Percentiles rank a stretch among this genome's conserved stretches.
Conservation (phyloP, 257 asterid species). For the Catharanthus roseus region DNA sequence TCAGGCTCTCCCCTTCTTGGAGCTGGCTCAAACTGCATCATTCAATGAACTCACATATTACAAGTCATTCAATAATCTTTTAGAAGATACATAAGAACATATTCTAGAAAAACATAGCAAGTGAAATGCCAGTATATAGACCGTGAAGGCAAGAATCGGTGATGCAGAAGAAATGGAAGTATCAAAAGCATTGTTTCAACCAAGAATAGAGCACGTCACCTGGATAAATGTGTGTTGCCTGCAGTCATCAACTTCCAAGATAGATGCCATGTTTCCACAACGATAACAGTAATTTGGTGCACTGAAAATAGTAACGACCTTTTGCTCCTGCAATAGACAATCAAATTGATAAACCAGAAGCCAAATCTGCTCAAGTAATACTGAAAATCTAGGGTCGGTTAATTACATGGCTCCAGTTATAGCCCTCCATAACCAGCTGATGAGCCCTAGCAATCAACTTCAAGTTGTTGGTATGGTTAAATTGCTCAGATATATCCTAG, state of each 20-base stretch:
- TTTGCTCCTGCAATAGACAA: constrained; percentile 67
- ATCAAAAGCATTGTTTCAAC: background rate
- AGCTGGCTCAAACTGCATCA: constrained; percentile 88
- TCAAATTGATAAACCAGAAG: constrained; percentile 11
- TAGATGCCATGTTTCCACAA: constrained; percentile 97
- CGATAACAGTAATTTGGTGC: constrained; percentile 97
- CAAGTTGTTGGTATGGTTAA: constrained; percentile 78
- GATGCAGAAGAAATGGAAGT: background rate
- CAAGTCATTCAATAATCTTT: background rate
- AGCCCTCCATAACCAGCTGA: constrained; percentile 98
- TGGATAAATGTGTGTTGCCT: constrained; percentile 82
- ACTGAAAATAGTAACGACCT: constrained; percentile 89
- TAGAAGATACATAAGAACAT: background rate
- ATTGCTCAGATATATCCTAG: constrained; percentile 96
- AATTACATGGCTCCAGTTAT: constrained; percentile 93
- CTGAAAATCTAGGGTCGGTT: background rate
- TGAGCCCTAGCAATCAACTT: constrained; percentile 94
- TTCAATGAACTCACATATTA: background rate
- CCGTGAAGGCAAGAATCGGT: background rate
- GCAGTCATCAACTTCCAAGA: constrained; percentile 91
- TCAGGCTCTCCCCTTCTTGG: constrained; percentile 98
- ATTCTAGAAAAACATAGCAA: background rate
- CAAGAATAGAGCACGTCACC: constrained; percentile 38
- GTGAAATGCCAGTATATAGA: background rate
- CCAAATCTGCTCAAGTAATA: background rate